phyloP scores from a whole-genome alignment of 2,329 filamentous ascomycete genomes.

The Tolypocladium inflatum region DNA sequence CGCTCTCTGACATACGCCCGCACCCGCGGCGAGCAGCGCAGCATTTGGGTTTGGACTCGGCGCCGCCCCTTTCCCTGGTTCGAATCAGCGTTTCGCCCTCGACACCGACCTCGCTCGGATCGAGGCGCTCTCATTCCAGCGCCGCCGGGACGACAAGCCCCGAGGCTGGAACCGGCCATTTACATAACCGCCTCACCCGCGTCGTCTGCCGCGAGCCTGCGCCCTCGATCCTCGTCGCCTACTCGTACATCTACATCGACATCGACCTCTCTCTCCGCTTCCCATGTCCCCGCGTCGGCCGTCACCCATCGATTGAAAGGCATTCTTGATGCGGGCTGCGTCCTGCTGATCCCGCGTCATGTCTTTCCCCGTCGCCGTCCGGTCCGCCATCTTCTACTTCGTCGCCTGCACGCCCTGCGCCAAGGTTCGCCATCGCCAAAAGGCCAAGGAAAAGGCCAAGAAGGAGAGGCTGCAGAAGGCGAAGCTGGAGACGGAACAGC shows the following conservation, averaged over 20 bases:
- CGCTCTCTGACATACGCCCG: neutral
- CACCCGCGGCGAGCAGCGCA: neutral
- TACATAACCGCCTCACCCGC: neutral
- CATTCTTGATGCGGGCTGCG: slow-evolving; percentile 1
- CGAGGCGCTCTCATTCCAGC: neutral
- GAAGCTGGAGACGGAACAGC: slow-evolving; percentile 57
- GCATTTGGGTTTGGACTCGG: neutral
- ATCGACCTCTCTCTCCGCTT: neutral
- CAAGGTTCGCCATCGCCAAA: slow-evolving; percentile 58
- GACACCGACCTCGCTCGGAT: neutral
- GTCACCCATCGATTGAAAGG: slow-evolving; percentile 4
- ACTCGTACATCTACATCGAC: neutral
- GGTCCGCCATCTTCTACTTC: slow-evolving; percentile 71
- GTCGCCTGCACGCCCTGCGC: slow-evolving; percentile 72
- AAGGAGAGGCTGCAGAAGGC: slow-evolving; percentile 57
- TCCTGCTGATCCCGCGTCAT: slow-evolving; percentile 16
- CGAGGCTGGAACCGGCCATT: neutral
- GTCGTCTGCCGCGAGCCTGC: neutral
- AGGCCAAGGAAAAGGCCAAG: slow-evolving; percentile 61
- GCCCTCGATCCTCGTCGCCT: neutral
- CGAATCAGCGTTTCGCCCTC: neutral
- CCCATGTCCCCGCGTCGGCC: slow-evolving; percentile 8
- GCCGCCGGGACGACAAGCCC: neutral
- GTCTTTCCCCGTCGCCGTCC: slow-evolving; percentile 50
- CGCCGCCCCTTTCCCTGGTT: neutral